Evolutionary conservation across 805 yeast species (phyloP), one percentile per base, ranked within the genome.

Genomic region (Candida krabiensis): DNA sequence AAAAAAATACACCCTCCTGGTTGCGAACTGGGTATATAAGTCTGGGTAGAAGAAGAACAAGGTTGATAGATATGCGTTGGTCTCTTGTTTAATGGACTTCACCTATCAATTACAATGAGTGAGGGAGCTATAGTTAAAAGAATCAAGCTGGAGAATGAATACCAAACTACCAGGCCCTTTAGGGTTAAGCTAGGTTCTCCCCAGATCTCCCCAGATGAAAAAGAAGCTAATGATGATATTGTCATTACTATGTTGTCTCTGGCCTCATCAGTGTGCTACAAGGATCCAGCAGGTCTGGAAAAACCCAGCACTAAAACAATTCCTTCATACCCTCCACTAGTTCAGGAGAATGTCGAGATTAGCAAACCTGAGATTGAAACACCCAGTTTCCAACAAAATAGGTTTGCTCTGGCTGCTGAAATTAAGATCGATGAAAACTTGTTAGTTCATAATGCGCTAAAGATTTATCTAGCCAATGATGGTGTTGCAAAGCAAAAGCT

Each of bases 341-440:
- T n/a, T n/a, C n/a, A n/a, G n/a, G 24, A 21, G 11, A 21, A 21
- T 11, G 24, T 21, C 24, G 11, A 21, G 24, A 11, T 11, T 21
- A 21, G 9, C 11, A 21, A 8, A 7, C 7, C 24, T 21, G 24
- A 21, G 24, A 11, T 21, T 21, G 11, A 11, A 21, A 21, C 24
- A 11, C 24, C 24, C 11, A n/a, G n/a, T n/a, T 21, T 21, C 11
- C 9, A 21, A 7, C 7, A 21, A 8, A 7, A 21, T 7, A 21
- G 24, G 24, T 34, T 41, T n/a, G 45, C 26, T 9, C 16, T 19
- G 11, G 48, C 48, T 18, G 25, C 19, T 12, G 33, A 37, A 12
- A 44, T 44, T 22, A 41, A 33, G 27, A 44, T 44, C 9, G 48
- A 44, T 29, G 48, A 44, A 28, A 37, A 37, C 16, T 28, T 44